Conservation (phyloP, 768 basidiomycete genomes). For the Brasilioporus rufonigricans region DNA sequence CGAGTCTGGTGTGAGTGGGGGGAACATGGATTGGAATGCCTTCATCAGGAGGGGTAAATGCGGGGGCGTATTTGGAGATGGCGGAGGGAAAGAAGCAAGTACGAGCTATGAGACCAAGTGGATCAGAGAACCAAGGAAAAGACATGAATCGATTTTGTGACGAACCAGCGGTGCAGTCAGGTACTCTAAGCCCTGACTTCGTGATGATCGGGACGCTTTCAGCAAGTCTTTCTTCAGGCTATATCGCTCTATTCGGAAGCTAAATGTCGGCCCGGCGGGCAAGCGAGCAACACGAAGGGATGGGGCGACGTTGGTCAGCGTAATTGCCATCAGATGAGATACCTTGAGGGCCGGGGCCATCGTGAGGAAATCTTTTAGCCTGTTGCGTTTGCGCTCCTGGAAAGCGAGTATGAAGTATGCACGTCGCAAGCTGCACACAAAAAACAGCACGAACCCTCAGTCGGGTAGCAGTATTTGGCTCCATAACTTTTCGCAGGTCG, state of each 20-base stretch:
- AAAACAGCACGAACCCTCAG: slow-evolving; percentile 58
- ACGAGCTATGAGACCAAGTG: slow-evolving; percentile 55
- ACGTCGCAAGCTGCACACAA: background rate
- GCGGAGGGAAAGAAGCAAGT: slow-evolving; percentile 80
- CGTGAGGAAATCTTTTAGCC: slow-evolving; percentile 89
- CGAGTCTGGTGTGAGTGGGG: slow-evolving; percentile 81
- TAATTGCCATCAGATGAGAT: slow-evolving; percentile 91
- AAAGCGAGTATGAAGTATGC: slow-evolving; percentile 13
- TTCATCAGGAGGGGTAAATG: slow-evolving; percentile 93
- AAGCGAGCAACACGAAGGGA: slow-evolving; percentile 84
- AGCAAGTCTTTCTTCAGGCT: slow-evolving; percentile 85
- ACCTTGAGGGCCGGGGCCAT: slow-evolving; percentile 90
- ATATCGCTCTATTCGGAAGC: slow-evolving; percentile 90
- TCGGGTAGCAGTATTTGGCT: slow-evolving; percentile 93
- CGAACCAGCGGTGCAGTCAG: slow-evolving; percentile 87
- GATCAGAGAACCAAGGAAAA: background rate
- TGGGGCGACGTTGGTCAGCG: slow-evolving; percentile 80
- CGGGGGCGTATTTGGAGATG: slow-evolving; percentile 69
- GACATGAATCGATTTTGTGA: slow-evolving; percentile 4
- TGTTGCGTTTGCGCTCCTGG: slow-evolving; percentile 88
- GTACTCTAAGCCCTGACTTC: slow-evolving; percentile 84
- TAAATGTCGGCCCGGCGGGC: slow-evolving; percentile 89
- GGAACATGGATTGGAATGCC: slow-evolving; percentile 94
- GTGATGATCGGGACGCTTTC: slow-evolving; percentile 60
- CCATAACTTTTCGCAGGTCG: slow-evolving; percentile 94